A percentile compares a stretch with the other conserved stretches of the same genome.
Evolutionary conservation across 2,329 filamentous ascomycete species (phyloP).

Genomic region (Grosmannia huntii): DNA sequence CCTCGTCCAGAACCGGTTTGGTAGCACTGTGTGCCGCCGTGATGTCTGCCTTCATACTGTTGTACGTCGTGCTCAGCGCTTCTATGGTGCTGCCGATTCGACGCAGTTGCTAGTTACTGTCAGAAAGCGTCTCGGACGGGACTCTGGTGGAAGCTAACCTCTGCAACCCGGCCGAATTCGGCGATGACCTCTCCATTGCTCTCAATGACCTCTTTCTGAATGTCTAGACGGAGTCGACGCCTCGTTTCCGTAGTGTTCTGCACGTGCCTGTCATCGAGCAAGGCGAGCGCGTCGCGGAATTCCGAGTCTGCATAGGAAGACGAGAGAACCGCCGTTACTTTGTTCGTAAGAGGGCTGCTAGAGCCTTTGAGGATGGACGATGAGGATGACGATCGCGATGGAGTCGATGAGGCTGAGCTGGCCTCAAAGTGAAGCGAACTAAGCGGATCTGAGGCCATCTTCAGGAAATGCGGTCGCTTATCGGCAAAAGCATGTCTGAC

Average conservation of each 20-base stretch:
- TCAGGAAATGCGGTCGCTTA: background rate
- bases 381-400: constrained; percentile 18
- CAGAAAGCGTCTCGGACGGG: background rate
- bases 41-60: constrained; percentile 69
- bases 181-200: constrained; percentile 81
- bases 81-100: constrained; percentile 70
- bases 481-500: background rate
- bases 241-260: constrained; percentile 67
- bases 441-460: constrained; percentile 8
- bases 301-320: constrained; percentile 87
- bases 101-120: constrained; percentile 56
- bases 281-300: constrained; percentile 69
- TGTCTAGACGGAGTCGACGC: constrained; percentile 64
- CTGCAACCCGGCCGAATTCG: constrained; percentile 80
- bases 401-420: constrained; percentile 14
- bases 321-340: constrained; percentile 75
- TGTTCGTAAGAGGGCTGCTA: constrained; percentile 59
- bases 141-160: constrained; percentile 39
- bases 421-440: constrained; percentile 1
- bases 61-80: constrained; percentile 66
- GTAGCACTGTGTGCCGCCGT: constrained; percentile 63
- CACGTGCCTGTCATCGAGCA: constrained; percentile 60
- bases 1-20: constrained; percentile 62
- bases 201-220: constrained; percentile 85
- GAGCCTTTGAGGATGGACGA: constrained; percentile 22